Evolutionary conservation across 371 early-diverging fungal species (phyloP).

Genomic region (Coemansia sp.): DNA sequence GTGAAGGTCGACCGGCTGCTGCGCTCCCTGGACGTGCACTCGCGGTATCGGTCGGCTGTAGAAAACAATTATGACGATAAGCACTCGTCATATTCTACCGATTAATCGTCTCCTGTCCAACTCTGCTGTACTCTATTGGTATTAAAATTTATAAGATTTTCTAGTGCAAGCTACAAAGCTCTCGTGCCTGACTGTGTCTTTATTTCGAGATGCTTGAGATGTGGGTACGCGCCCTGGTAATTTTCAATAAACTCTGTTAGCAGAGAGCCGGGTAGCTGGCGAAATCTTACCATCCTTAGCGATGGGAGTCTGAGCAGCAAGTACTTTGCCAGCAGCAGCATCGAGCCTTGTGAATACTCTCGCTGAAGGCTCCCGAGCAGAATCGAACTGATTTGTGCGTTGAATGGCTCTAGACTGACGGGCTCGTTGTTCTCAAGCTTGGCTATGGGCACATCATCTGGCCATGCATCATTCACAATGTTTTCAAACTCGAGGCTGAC

Average conservation of each 20-base stretch:
- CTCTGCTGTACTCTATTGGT: not conserved
- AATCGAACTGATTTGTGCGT: not conserved
- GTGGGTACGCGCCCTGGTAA: not conserved
- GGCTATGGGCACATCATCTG: not conserved
- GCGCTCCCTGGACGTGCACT: conserved; percentile 45
- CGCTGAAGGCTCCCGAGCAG: not conserved
- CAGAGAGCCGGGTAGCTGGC: not conserved
- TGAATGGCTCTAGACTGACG: not conserved
- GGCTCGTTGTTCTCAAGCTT: not conserved
- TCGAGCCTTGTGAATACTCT: not conserved
- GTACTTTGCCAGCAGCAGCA: conserved; percentile 5
- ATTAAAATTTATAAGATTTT: not conserved
- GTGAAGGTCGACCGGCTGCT: conserved; percentile 45
- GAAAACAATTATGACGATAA: conserved; percentile 8
- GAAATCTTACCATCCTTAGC: not conserved
- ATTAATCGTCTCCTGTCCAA: conserved; percentile 3
- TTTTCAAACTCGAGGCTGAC: not conserved
- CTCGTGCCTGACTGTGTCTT: no score
- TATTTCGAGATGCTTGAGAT: not conserved
- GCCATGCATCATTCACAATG: not conserved
- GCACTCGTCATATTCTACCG: conserved; percentile 11
- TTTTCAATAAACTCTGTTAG: not conserved
- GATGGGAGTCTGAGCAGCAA: not conserved
- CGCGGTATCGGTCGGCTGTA: conserved; percentile 37
- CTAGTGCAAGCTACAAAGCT: not conserved